Percentiles rank a stretch among this genome's conserved stretches.
phyloP scores from a whole-genome alignment of 352 stramenopile species.

The Phytophthora uliginosa region DNA sequence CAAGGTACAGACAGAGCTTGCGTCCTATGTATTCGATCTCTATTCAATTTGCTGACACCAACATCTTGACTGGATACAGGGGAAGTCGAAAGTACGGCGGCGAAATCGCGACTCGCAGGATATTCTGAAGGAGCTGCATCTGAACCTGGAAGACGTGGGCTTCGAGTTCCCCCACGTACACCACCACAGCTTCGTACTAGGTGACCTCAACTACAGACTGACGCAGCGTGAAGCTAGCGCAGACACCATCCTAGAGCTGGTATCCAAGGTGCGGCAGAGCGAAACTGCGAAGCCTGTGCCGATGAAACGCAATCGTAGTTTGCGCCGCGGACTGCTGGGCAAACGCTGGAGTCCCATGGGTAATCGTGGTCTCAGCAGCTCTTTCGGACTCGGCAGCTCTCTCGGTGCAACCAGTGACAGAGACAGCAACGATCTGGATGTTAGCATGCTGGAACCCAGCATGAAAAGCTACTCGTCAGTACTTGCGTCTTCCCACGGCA shows the following conservation, averaged over 20 bases:
- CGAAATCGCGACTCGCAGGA: constrained; percentile 81
- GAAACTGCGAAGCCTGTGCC: constrained; percentile 37
- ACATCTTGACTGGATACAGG: constrained; percentile 29
- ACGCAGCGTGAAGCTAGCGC: constrained; percentile 61
- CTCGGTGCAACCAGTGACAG: constrained; percentile 31
- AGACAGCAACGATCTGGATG: constrained; percentile 42
- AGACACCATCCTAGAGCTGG: constrained; percentile 70
- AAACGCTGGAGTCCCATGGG: constrained; percentile 46
- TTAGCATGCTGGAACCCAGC: constrained; percentile 52
- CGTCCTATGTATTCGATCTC: neutral
- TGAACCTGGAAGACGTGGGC: constrained; percentile 84
- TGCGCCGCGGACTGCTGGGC: constrained; percentile 39
- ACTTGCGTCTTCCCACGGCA: constrained; percentile 40
- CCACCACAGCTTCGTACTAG: constrained; percentile 91
- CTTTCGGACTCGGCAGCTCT: constrained; percentile 39
- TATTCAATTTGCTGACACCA: neutral
- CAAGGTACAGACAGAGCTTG: constrained; percentile 45
- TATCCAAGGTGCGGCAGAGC: constrained; percentile 53
- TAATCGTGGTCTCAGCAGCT: constrained; percentile 30
- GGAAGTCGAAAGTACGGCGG: constrained; percentile 78
- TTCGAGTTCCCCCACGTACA: constrained; percentile 90
- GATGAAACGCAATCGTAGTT: constrained; percentile 33
- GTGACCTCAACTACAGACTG: constrained; percentile 93
- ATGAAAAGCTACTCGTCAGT: constrained; percentile 35
- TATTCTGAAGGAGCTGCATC: constrained; percentile 81